Base-by-base conservation (phyloP, 2,329 filamentous ascomycete species). In the Fusarium sp. region DNA sequence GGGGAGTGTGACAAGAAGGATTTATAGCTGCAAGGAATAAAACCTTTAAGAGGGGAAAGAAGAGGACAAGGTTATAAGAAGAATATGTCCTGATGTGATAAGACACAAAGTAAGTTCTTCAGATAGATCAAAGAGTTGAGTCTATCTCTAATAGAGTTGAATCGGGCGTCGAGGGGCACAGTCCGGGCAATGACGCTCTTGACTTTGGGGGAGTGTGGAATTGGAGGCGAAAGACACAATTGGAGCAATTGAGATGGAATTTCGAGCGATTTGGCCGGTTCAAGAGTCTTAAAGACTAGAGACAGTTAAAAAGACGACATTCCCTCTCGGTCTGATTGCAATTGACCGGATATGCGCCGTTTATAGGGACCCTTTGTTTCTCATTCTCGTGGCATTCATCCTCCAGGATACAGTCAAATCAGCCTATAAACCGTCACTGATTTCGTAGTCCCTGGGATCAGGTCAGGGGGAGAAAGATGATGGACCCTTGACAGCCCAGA, bases 171-270 rank as follows among this genome's bases (percentile, higher is more conserved):
- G 33, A 64, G 68, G 58, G 43, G 34, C 64, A 59, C 68, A 62
- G 58, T 69, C 64, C 65, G 61, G 56, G 66, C 36, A 61, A 65
- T 71, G 66, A 69, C 63, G 63, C 63, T 68, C 54, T 65, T 44
- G 68, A 69, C 33, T 60, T 58, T 65, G 40, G 9, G 34, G 9
- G 39, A 34, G 18, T 34, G n/a, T 42, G 55, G 38, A 22, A 17
- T 36, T 53, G 24, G 26, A 40, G 36, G 39, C n/a, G n/a, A 14
- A 43, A 45, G 14, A 51, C 24, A 20, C 58, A 46, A 51, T 33
- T 24, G 45, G 55, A 66, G 43, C 50, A 61, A 69, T 42, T 40
- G 40, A 38, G 45, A 34, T 50, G 54, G 45, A 28, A 44, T 45
- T 49, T 15, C 18, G 43, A 40, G 65, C 52, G 48, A 69, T 54